These are phyloP conservation scores for Podila epicladia DNA, from an alignment of 192 early-diverging fungal genomes.

Conservation along the genomic window DNA sequence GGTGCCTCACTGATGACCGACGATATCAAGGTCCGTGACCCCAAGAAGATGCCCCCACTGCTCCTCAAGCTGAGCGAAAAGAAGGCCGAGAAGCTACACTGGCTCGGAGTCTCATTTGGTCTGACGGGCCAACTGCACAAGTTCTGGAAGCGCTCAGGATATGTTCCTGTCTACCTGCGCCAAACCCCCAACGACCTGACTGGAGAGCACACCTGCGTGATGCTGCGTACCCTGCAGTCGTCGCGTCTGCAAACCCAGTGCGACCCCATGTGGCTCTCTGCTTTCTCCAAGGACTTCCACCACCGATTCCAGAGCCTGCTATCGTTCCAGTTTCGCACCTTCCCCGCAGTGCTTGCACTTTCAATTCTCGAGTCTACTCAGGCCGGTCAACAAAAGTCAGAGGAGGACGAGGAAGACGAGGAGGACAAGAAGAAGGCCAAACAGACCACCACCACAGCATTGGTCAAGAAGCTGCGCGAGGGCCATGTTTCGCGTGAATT, in stretches of 20 bases:
- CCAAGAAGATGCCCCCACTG: conserved; percentile 92
- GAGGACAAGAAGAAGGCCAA: conserved; percentile 1
- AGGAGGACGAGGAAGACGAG: conserved; percentile 21
- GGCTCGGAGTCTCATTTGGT: conserved; percentile 96
- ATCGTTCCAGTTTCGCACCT: conserved; percentile 88
- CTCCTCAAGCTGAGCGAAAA: conserved; percentile 89
- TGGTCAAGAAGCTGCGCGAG: conserved; percentile 40
- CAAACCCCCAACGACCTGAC: conserved; percentile 98
- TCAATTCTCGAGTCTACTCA: conserved; percentile 84
- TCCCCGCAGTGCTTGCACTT: conserved; percentile 83
- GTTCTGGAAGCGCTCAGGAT: conserved; percentile 96
- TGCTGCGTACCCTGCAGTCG: conserved; percentile 83
- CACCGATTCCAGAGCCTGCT: conserved; percentile 89
- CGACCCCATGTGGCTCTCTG: conserved; percentile 81
- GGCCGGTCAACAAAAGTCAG: conserved; percentile 50
- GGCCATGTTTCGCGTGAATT: conserved; percentile 37
- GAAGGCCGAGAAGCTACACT: conserved; percentile 82
- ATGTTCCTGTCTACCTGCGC: conserved; percentile 93
- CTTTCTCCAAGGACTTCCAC: conserved; percentile 93
- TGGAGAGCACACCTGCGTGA: conserved; percentile 98
- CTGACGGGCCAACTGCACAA: conserved; percentile 89
- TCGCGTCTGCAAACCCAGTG: conserved; percentile 57
- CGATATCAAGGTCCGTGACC: conserved; percentile 84
- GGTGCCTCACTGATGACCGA: conserved; percentile 66
- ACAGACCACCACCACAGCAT: background rate